Evolutionary conservation across 257 asterid genomes (phyloP).

Genomic region (Craterostigma plantagineum): DNA sequence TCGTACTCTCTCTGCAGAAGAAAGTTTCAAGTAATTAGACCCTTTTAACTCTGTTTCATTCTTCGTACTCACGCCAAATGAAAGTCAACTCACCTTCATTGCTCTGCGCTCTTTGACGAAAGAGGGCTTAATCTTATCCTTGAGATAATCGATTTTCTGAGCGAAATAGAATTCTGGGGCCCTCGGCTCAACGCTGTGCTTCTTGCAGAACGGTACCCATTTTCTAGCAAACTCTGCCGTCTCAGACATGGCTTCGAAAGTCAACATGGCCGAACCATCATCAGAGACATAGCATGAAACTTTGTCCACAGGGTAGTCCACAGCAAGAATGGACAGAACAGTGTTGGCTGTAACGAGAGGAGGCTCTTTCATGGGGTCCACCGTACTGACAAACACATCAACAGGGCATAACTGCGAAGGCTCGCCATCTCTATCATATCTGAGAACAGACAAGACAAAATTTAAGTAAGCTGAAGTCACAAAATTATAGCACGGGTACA

Average conservation of each 20-base stretch:
- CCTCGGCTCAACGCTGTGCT: conserved; percentile 28
- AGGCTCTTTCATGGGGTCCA: conserved; percentile 38
- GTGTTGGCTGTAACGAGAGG: conserved; percentile 31
- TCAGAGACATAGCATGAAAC: conserved; percentile 36
- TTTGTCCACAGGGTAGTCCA: conserved; percentile 38
- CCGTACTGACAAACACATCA: conserved; percentile 41
- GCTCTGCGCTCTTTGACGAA: conserved; percentile 36
- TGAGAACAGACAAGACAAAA: conserved; percentile 8
- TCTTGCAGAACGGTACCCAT: conserved; percentile 41
- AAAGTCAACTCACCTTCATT: conserved; percentile 19
- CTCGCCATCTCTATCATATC: conserved; percentile 62
- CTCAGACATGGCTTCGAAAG: conserved; percentile 32
- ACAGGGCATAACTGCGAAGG: conserved; percentile 44
- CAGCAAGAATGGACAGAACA: conserved; percentile 28
- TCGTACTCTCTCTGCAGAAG: conserved; percentile 26
- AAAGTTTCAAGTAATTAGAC: not conserved
- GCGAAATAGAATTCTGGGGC: conserved; percentile 38
- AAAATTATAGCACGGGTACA: too few species aligned
- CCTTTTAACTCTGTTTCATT: not conserved
- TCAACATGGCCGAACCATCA: conserved; percentile 37
- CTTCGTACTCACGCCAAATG: not conserved
- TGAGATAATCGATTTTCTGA: conserved; percentile 35
- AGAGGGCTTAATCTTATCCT: conserved; percentile 35
- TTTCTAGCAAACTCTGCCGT: conserved; percentile 30
- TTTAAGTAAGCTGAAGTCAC: too few species aligned